Evolutionary conservation across 495 filamentous ascomycete species (phyloP).

Genomic region (Neurospora sp.): DNA sequence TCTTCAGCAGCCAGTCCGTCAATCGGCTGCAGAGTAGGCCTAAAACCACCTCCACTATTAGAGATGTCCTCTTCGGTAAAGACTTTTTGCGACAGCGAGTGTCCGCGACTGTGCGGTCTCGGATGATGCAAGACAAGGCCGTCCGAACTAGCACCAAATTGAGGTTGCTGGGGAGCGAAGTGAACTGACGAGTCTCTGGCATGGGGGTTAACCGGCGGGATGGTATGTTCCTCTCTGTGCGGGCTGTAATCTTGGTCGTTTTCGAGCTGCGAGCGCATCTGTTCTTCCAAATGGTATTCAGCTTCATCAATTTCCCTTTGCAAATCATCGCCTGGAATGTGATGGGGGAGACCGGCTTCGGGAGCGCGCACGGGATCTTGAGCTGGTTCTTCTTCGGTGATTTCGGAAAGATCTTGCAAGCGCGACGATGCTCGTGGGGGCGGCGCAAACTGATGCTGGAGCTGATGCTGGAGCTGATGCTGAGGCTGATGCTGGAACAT

Average conservation of each 20-base stretch:
- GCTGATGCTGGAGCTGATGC: conserved; percentile 36
- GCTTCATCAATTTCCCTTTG: conserved; percentile 78
- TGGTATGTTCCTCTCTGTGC: conserved; percentile 34
- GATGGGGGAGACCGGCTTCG: conserved; percentile 31
- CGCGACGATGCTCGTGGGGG: conserved; percentile 45
- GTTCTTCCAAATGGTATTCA: conserved; percentile 72
- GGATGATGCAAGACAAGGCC: conserved; percentile 48
- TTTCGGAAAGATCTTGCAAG: conserved; percentile 42
- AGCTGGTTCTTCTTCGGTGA: conserved; percentile 39
- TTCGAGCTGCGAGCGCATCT: conserved; percentile 60
- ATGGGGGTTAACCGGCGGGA: conserved; percentile 18
- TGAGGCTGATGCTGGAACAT: conserved; percentile 43
- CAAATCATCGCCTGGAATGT: conserved; percentile 45
- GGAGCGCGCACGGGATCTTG: conserved; percentile 40
- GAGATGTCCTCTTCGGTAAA: conserved; percentile 36
- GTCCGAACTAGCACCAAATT: conserved; percentile 34
- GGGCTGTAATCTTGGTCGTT: conserved; percentile 53
- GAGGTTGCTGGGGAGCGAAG: conserved; percentile 27
- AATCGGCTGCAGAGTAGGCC: conserved; percentile 17
- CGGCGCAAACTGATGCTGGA: conserved; percentile 12
- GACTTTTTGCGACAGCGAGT: conserved; percentile 44
- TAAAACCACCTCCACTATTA: conserved; percentile 23
- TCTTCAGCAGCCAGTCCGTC: conserved; percentile 35
- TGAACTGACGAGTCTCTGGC: conserved; percentile 31
- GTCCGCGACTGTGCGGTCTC: conserved; percentile 49